phyloP scores from a whole-genome alignment of 2,329 filamentous ascomycete species.

The Alternaria infectoria region DNA sequence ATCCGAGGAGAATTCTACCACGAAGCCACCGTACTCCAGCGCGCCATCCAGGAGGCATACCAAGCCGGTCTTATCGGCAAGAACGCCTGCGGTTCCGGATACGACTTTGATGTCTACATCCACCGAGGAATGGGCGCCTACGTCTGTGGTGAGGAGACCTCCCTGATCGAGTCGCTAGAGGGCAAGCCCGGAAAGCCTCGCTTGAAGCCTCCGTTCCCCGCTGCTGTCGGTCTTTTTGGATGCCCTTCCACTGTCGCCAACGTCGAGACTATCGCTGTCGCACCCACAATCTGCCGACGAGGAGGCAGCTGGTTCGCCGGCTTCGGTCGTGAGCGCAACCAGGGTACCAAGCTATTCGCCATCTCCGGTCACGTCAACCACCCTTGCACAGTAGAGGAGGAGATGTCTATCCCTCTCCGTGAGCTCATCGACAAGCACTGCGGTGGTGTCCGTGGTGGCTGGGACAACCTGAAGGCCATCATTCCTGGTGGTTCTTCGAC shows the following conservation, averaged over 20 bases:
- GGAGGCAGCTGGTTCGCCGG: conserved; percentile 91
- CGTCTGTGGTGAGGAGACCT: conserved; percentile 97
- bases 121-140: conserved; percentile 98
- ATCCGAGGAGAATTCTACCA: conserved; percentile 98
- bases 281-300: conserved; percentile 92
- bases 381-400: conserved; percentile 96
- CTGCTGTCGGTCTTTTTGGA: conserved; percentile 94
- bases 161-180: conserved; percentile 95
- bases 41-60: conserved; percentile 97
- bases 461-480: conserved; percentile 95
- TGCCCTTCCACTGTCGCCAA: conserved; percentile 98
- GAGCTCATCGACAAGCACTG: conserved; percentile 99
- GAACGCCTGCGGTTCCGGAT: conserved; percentile 95
- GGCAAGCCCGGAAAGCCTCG: conserved; percentile 98
- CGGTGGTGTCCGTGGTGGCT: conserved; percentile 92
- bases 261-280: conserved; percentile 94
- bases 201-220: conserved; percentile 97
- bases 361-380: conserved; percentile 99
- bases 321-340: conserved; percentile 95
- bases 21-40: conserved; percentile 90
- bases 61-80: conserved; percentile 93
- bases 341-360: conserved; percentile 97
- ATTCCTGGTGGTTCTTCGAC: conserved; percentile 98
- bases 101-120: conserved; percentile 96
- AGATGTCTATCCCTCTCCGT: conserved; percentile 96